Evolutionary conservation across 2,329 filamentous ascomycete genomes (phyloP), one percentile per base, ranked within the genome.

Genomic region (Fusarium staphyleae): DNA sequence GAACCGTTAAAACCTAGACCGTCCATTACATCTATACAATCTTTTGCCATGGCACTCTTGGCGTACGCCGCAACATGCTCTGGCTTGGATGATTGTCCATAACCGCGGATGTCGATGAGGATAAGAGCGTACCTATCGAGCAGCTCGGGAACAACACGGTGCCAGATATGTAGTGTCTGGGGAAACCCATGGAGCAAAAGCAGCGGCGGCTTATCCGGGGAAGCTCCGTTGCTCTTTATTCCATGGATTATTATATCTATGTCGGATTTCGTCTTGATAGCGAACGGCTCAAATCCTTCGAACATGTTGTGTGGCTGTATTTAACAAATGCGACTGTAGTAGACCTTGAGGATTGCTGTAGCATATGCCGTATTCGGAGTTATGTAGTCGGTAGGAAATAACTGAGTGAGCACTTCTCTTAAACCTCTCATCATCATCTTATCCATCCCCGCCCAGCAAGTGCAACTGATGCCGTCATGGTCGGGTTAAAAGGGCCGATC

Each of bases 171-270:
- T 14, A 75, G 72, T 4, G 74, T 82, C 62, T 83, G 79, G 0
- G 81, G 81, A 57, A 79, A 83, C 29, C 80, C 81, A 47, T 83
- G 80, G 6, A 83, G 67, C 7, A 83, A 70, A 5, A 83, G 73
- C 6, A 83, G 71, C 1, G 78, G 73, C 2, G 71, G 71, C 0
- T 75, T 78, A 2, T 65, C 45, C 0, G 68, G 62, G 1, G 66
- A 56, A 0, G 69, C 50, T 24, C 64, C 55, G 24, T 67, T 70
- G 59, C 70, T 74, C 40, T 69, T 70, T 33, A 79, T 64, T 13
- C 79, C 79, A 35, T 73, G 70, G 55, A 81, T 81, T n/a, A 66
- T 72, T 24, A 81, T 66, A 19, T 55, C 64, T 0, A 72, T 71
- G 5, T 68, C 64, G 33, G 72, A 62, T 43, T 72, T 63, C 12